Conservation (phyloP, 1,284 basidiomycete genomes). For the Rhodotorula sp. region DNA sequence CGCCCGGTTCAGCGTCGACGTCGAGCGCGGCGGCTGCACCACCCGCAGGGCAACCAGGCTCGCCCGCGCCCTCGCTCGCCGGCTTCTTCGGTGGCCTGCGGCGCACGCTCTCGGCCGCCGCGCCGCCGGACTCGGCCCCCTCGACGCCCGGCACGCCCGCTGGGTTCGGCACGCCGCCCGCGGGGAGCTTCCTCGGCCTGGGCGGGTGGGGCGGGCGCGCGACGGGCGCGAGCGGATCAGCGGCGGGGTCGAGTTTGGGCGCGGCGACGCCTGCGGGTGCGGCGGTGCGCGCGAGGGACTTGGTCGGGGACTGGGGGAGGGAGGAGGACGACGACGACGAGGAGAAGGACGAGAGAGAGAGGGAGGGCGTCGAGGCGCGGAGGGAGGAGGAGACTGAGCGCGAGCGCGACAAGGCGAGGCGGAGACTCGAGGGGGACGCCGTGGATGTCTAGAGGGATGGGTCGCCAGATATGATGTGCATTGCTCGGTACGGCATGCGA, state of each 20-base stretch:
- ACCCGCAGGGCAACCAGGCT: background rate
- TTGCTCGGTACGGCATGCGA: too few species aligned
- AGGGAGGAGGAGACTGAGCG: background rate
- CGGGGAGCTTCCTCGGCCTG: background rate
- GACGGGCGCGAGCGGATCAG: background rate
- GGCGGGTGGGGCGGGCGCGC: constrained; percentile 7
- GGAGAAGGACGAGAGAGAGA: background rate
- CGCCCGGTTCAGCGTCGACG: background rate
- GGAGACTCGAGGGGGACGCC: background rate
- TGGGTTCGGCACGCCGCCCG: constrained; percentile 1
- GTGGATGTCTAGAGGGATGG: background rate
- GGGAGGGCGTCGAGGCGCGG: background rate
- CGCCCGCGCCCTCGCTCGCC: background rate
- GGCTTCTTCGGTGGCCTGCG: constrained; percentile 28
- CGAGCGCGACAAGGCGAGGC: constrained; percentile 4
- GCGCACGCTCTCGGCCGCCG: background rate
- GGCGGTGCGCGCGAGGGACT: background rate
- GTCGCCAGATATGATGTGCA: background rate
- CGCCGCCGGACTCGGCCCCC: background rate
- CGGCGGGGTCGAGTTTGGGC: background rate
- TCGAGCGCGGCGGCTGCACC: background rate
- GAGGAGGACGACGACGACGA: background rate
- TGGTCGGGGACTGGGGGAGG: background rate
- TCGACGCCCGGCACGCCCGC: constrained; percentile 1
- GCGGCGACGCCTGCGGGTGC: background rate